Evolutionary conservation across 495 filamentous ascomycete genomes (phyloP).

Genomic region (Aspergillus homomorphus): DNA sequence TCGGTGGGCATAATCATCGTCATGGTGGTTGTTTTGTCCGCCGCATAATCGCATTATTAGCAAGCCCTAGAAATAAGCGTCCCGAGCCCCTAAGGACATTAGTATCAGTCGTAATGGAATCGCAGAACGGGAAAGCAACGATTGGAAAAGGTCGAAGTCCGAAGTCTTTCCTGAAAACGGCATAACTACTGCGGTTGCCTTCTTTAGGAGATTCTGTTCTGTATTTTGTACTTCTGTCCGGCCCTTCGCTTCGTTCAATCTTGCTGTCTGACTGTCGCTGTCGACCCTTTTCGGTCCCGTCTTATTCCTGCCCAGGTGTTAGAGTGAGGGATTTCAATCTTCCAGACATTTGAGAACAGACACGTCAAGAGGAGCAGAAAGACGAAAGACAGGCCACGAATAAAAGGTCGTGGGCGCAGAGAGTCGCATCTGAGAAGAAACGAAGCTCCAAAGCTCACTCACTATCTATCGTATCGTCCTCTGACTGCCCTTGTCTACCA

Average conservation of each 20-base stretch:
- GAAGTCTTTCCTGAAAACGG: background rate
- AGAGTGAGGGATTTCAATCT: background rate
- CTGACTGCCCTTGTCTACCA: background rate
- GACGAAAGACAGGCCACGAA: background rate
- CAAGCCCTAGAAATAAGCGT: background rate
- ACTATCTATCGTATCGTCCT: background rate
- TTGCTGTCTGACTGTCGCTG: background rate
- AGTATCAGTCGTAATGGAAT: background rate
- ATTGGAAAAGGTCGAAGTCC: background rate
- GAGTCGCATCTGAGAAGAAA: too few species aligned
- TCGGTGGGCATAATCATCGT: background rate
- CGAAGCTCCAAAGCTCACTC: background rate
- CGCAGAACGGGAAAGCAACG: background rate
- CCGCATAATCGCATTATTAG: background rate
- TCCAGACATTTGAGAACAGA: background rate
- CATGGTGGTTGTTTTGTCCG: background rate
- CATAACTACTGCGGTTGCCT: background rate
- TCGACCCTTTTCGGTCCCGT: background rate
- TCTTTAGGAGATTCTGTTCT: background rate
- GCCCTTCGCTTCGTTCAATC: background rate
- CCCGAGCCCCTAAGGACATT: background rate
- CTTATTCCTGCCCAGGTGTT: background rate
- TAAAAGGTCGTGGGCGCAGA: too few species aligned
- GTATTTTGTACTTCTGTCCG: background rate
- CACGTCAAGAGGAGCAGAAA: background rate